These are phyloP conservation scores for Amanita brunnescens DNA, from an alignment of 768 basidiomycete species.

Conservation along the genomic window DNA sequence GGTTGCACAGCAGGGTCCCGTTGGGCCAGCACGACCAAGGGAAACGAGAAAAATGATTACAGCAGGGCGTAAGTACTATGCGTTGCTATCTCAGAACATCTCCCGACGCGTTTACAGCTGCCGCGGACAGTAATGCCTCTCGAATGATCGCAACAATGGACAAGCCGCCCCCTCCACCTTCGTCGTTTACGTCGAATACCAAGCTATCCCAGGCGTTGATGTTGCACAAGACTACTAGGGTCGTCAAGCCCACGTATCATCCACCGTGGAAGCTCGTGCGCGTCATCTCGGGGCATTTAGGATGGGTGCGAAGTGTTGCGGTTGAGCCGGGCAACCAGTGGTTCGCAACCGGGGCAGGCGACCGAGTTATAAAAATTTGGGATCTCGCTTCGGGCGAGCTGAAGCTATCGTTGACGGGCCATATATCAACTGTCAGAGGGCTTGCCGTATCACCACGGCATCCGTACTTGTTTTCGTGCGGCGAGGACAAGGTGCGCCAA, in stretches of 20 bases:
- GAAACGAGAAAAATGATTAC: slow-evolving; percentile 60
- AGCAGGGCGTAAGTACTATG: slow-evolving; percentile 58
- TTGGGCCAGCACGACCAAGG: slow-evolving; percentile 72
- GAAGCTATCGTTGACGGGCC: slow-evolving; percentile 93
- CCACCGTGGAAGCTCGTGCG: slow-evolving; percentile 93
- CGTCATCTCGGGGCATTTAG: slow-evolving; percentile 95
- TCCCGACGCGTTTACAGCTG: slow-evolving; percentile 18
- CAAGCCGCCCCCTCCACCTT: slow-evolving; percentile 57
- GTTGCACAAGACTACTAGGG: slow-evolving; percentile 88
- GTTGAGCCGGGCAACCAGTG: slow-evolving; percentile 98
- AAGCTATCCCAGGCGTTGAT: slow-evolving; percentile 84
- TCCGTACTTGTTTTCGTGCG: slow-evolving; percentile 95
- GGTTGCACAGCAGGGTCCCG: slow-evolving; percentile 69
- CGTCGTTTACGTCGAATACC: slow-evolving; percentile 56
- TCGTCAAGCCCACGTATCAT: slow-evolving; percentile 93
- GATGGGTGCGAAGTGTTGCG: slow-evolving; percentile 94
- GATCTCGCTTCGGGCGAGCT: slow-evolving; percentile 96
- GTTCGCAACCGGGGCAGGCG: slow-evolving; percentile 98
- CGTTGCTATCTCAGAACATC: no score
- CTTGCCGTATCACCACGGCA: slow-evolving; percentile 88
- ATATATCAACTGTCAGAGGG: slow-evolving; percentile 94
- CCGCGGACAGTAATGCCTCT: slow-evolving; percentile 43
- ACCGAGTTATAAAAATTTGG: slow-evolving; percentile 98
- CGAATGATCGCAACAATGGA: slow-evolving; percentile 69
- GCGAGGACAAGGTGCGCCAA: slow-evolving; percentile 93